Base-by-base conservation (phyloP, 163 green algal genomes). In the Scenedesmus sp. region DNA sequence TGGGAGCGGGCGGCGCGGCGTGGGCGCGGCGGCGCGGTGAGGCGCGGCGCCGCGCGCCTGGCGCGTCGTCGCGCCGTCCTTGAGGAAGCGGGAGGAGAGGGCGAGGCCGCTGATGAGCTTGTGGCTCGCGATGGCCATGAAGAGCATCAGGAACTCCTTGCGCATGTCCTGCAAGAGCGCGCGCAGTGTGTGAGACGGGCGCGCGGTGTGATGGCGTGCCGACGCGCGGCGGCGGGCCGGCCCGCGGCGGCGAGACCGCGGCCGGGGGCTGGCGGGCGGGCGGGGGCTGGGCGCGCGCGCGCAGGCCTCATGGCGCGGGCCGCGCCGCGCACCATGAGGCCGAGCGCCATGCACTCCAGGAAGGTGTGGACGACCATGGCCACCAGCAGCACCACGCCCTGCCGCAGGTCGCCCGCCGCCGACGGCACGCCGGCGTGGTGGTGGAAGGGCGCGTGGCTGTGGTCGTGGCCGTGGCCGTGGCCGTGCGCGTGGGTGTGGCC, bases 291-390 rank as follows among this genome's bases (percentile, higher is more conserved):
- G 10, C 7, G 7, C 39, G 6, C 39, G 39, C 6, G 39, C 39
- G 39, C 39, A 47, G 10, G 6, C 7, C 39, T 15, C 39, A 47
- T 10, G 39, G 7, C 39, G 7, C 6, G 10, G 39, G 10, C 39
- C 10, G 7, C 39, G 10, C 6, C 39, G 39, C 78, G 63, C 63
- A 84, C 78, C 78, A 76, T 76, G 60, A 85, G 63, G 1, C 79
- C 79, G 10, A 85, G 60, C 15, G 70, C 71, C 62, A 82, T 82
- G 56, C 79, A 85, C 63, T 85, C 79, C 71, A 85, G 56, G 33
- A 81, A 75, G 4, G 79, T 80, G 65, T 85, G 79, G 47, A 85
- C 71, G 13, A 39, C 11, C 62, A 82, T 80, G 3, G 79, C 79
- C 33, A 75, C 63, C 71, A 83, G 54, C 64, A 77, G 64, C 39